Evolutionary conservation across 2,329 filamentous ascomycete genomes (phyloP).

Genomic region (Hymenoscyphus salicellus): DNA sequence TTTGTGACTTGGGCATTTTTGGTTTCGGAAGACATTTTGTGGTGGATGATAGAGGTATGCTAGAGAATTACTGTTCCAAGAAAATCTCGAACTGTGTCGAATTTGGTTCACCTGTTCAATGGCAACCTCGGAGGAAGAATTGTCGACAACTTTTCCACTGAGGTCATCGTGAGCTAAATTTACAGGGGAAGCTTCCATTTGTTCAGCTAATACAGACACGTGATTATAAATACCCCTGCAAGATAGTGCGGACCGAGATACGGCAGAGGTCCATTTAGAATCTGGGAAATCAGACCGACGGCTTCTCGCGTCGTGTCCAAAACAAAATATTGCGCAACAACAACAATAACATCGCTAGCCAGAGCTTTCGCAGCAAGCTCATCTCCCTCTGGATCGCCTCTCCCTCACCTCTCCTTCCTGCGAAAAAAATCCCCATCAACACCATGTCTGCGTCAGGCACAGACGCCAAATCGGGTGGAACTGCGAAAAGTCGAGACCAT

Average conservation of each 20-base stretch:
- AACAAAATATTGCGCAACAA: slow-evolving; percentile 12
- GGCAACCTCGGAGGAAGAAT: neutral
- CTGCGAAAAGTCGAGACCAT: slow-evolving; percentile 45
- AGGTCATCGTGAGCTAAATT: slow-evolving; percentile 1
- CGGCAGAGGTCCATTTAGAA: neutral
- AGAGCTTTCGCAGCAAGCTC: neutral
- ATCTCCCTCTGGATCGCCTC: neutral
- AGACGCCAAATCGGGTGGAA: slow-evolving; percentile 36
- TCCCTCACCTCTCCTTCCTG: neutral
- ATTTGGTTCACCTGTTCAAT: neutral
- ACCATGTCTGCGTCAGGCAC: slow-evolving; percentile 42
- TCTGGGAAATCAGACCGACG: neutral
- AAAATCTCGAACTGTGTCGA: neutral
- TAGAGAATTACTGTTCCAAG: neutral
- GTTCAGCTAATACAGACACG: neutral
- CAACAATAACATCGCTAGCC: slow-evolving; percentile 1
- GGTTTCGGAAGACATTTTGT: slow-evolving; percentile 27
- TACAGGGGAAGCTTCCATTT: neutral
- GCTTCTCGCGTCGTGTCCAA: slow-evolving; percentile 19
- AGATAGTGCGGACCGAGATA: neutral
- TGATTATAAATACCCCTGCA: neutral
- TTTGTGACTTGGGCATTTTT: slow-evolving; percentile 34
- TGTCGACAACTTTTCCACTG: neutral
- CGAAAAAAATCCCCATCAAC: slow-evolving; percentile 11
- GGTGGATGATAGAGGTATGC: neutral